Percentiles rank a stretch among this genome's conserved stretches.
These are phyloP conservation scores for Juglanconis sp. DNA, from an alignment of 2,329 filamentous ascomycete genomes.

Conservation along the genomic window DNA sequence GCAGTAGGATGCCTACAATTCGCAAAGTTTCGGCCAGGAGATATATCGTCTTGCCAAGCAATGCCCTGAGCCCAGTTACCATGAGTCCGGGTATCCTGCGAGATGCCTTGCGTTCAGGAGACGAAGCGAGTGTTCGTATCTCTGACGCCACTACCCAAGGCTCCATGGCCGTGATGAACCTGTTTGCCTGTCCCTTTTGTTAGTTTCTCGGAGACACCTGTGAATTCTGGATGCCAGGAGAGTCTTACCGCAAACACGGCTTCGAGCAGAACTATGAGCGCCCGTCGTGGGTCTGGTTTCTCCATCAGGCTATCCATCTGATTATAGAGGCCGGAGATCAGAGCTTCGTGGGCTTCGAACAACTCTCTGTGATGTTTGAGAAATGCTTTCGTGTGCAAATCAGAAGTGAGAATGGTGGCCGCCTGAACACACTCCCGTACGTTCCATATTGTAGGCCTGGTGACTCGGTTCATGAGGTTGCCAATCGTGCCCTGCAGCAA, in stretches of 20 bases:
- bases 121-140: slow-evolving; percentile 17
- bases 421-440: slow-evolving; percentile 55
- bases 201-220: not conserved
- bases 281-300: slow-evolving; percentile 11
- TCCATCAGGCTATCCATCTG: slow-evolving; percentile 11
- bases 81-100: too few species aligned
- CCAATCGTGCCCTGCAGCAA: slow-evolving; percentile 74
- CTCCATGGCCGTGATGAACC: slow-evolving; percentile 58
- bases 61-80: slow-evolving; percentile 37
- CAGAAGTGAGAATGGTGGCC: slow-evolving; percentile 16
- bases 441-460: slow-evolving; percentile 66
- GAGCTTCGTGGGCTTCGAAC: slow-evolving; percentile 4
- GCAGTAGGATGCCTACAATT: slow-evolving; percentile 77
- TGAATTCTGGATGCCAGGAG: slow-evolving; percentile 6
- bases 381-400: not conserved
- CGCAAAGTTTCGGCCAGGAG: slow-evolving; percentile 73
- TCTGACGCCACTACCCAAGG: slow-evolving; percentile 58
- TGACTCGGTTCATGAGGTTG: slow-evolving; percentile 72
- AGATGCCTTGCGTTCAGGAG: too few species aligned
- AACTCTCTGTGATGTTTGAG: not conserved
- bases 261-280: slow-evolving; percentile 48
- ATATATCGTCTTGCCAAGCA: slow-evolving; percentile 55
- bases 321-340: not conserved
- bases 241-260: slow-evolving; percentile 54
- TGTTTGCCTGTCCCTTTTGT: slow-evolving; percentile 54